Conservation (phyloP, 257 asterid species). For the Leptodermis oblonga region DNA sequence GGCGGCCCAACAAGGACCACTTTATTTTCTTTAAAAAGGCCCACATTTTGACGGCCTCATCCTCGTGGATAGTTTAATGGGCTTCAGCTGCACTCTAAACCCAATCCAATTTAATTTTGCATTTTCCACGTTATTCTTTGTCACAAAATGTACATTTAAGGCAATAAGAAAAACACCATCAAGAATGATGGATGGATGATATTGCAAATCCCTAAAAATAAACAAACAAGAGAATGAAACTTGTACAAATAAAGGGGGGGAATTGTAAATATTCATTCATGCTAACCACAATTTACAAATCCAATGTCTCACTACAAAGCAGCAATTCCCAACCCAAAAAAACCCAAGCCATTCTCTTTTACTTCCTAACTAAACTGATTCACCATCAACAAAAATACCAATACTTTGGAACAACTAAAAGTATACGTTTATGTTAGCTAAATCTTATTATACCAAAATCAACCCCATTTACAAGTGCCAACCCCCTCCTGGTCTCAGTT, state of each 20-base stretch:
- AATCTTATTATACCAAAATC: conserved; percentile 39
- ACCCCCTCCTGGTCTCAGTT: conserved; percentile 14
- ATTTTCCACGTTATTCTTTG: too few relatives aligned
- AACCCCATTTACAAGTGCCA: conserved; percentile 45
- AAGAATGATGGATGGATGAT: too few relatives aligned
- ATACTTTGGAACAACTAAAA: conserved; percentile 22
- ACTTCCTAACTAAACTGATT: background rate
- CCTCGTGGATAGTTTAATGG: too few relatives aligned
- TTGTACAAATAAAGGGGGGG: background rate
- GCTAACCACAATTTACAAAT: conserved; percentile 23
- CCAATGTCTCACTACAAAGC: conserved; percentile 10
- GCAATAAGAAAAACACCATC: too few relatives aligned
- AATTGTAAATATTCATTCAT: background rate
- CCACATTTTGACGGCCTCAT: too few relatives aligned
- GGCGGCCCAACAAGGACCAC: too few relatives aligned
- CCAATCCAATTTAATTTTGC: too few relatives aligned
- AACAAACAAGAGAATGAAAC: too few relatives aligned
- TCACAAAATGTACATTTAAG: too few relatives aligned
- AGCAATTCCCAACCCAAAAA: background rate
- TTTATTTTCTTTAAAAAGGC: too few relatives aligned
- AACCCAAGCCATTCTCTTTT: background rate
- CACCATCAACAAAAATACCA: conserved; percentile 15
- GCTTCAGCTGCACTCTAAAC: too few relatives aligned
- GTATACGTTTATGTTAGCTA: conserved; percentile 17
- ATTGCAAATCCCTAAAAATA: too few relatives aligned